Evolutionary conservation across 371 early-diverging fungal genomes (phyloP).

Genomic region (Rhizopus arrhizus): DNA sequence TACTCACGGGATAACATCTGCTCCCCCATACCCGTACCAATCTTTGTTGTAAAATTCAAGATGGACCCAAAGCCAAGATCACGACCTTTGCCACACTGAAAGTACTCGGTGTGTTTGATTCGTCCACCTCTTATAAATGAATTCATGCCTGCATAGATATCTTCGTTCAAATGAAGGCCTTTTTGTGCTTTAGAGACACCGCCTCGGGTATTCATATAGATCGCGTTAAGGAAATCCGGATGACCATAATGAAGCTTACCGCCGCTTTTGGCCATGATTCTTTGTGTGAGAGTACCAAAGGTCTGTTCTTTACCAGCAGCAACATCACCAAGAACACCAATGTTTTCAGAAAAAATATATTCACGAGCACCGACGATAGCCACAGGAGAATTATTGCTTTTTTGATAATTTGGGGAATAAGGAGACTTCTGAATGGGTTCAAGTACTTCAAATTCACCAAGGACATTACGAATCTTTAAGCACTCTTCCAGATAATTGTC

Average conservation of each 20-base stretch:
- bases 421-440: slow-evolving; percentile 68
- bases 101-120: slow-evolving; percentile 91
- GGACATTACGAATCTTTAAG: slow-evolving; percentile 83
- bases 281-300: slow-evolving; percentile 86
- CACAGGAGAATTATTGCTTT: slow-evolving; percentile 64
- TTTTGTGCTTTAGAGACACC: slow-evolving; percentile 91
- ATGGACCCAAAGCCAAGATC: slow-evolving; percentile 91
- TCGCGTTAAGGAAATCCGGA: slow-evolving; percentile 88
- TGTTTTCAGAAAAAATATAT: slow-evolving; percentile 87
- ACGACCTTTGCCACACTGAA: slow-evolving; percentile 91
- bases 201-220: slow-evolving; percentile 88
- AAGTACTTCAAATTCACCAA: slow-evolving; percentile 86
- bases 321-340: slow-evolving; percentile 87
- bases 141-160: slow-evolving; percentile 92
- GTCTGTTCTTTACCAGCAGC: slow-evolving; percentile 92
- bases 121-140: slow-evolving; percentile 84
- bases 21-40: slow-evolving; percentile 93
- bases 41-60: slow-evolving; percentile 88
- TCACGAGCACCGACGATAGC: slow-evolving; percentile 92
- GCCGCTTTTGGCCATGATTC: slow-evolving; percentile 85
- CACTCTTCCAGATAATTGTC: slow-evolving; percentile 91
- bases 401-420: slow-evolving; percentile 57
- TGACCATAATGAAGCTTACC: slow-evolving; percentile 89
- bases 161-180: slow-evolving; percentile 90
- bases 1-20: slow-evolving; percentile 91